These are phyloP conservation scores for Odonthalia washingtoniensis DNA, from an alignment of 31 red algal genomes.

Conservation along the genomic window DNA sequence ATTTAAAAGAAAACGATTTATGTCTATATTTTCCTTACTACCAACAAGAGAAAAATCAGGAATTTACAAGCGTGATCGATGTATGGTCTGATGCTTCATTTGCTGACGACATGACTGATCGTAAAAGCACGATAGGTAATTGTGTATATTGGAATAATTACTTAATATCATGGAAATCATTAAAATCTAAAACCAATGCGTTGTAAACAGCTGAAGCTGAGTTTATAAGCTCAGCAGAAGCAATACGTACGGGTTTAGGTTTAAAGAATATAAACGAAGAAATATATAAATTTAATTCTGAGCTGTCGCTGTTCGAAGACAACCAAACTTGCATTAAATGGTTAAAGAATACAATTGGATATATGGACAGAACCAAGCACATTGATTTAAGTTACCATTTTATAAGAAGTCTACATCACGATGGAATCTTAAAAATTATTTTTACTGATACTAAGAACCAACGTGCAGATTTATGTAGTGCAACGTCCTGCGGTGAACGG, in stretches of 20 bases:
- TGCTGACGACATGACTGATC: background rate
- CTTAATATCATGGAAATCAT: slow-evolving; percentile 25
- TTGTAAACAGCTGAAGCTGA: slow-evolving; percentile 21
- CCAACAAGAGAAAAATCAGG: background rate
- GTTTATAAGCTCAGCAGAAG: background rate
- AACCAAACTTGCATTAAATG: background rate
- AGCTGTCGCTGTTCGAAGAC: background rate
- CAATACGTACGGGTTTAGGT: background rate
- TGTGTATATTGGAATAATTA: background rate
- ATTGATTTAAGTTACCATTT: background rate
- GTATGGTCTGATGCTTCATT: background rate
- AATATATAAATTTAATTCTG: background rate
- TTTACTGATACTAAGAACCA: no score
- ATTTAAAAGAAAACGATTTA: background rate
- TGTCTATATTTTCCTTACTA: background rate
- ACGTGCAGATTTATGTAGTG: no score
- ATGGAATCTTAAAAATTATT: no score
- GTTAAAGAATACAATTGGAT: background rate
- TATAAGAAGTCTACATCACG: no score
- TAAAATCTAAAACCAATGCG: slow-evolving; percentile 18
- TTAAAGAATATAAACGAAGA: background rate
- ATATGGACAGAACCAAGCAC: background rate
- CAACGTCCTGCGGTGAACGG: no score
- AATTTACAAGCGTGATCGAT: background rate
- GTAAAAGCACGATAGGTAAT: background rate